Evolutionary conservation across 2,329 filamentous ascomycete genomes (phyloP), one percentile per base, ranked within the genome.

Genomic region (Trichoderma koningii): DNA sequence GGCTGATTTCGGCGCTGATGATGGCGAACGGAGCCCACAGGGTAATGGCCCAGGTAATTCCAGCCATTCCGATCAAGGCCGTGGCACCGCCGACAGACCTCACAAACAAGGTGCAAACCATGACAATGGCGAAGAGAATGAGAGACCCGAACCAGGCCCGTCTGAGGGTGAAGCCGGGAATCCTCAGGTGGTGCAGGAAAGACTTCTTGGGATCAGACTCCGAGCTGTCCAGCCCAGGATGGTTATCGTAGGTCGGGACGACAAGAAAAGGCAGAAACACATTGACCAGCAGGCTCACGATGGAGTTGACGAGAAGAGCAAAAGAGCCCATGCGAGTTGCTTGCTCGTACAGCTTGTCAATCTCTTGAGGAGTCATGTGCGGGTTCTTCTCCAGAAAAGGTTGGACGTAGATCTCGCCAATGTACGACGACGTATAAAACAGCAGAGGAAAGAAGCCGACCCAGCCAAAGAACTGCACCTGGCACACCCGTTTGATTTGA

Each of bases 11-110:
- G 5, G 92, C 92, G 52, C 92, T 93, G 74, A 98, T 97, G 71
- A 98, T 90, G 45, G 94, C 93, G 80, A 94, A 98, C 0, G 94
- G 94, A 0, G 93, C 94, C 94, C 94, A 98, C 28, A 96, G 86
- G 2, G 93, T 93, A 72, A 97, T 81, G 23, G 93, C 93, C 94
- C 94, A 98, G 1, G 92, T 93, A 66, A 98, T 87, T 41, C 94
- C 94, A 55, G 96, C 88, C 26, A 95, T 79, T 1, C 88, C 91
- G 64, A 97, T 89, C 41, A 97, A 83, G 1, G 87, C 82, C 0
- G 91, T 96, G 1, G 91, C 94, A 10, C 83, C 86, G 64, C 85
- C 80, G 7, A 92, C 88, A 2, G 86, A 87, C 47, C 82, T 84
- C 45, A 96, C 91, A 66, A 96, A 83, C 64, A 96, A 87, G 0